Conservation (phyloP, 2,329 filamentous ascomycete genomes). For the Botrytis aclada region DNA sequence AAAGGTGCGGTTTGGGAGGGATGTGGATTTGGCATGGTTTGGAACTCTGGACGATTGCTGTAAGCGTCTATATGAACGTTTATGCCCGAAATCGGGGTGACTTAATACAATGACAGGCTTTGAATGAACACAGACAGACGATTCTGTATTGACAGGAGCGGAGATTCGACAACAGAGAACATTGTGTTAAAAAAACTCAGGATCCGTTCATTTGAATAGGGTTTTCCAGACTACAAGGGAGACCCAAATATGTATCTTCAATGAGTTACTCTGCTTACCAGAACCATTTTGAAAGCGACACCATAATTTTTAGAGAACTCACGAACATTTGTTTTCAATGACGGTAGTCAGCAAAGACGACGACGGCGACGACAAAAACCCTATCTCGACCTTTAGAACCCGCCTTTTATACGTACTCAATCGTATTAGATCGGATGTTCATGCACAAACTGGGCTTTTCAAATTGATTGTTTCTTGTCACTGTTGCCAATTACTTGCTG, state of each 20-base stretch:
- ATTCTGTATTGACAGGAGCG: too few relatives aligned
- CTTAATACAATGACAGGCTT: too few relatives aligned
- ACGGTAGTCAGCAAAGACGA: background rate
- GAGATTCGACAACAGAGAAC: background rate
- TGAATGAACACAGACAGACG: too few relatives aligned
- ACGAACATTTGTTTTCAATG: background rate
- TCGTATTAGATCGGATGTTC: background rate
- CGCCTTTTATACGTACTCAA: background rate
- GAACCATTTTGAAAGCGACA: background rate
- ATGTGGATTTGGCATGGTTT: background rate
- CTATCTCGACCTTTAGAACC: accelerated
- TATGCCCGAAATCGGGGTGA: too few relatives aligned
- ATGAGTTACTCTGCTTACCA: background rate
- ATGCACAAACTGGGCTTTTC: background rate
- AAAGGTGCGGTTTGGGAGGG: accelerated
- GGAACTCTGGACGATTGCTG: background rate
- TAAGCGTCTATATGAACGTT: accelerated
- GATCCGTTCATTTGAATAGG: background rate
- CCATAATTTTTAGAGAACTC: background rate
- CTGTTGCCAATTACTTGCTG: accelerated
- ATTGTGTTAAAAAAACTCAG: background rate
- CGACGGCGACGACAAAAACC: background rate
- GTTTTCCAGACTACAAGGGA: too few relatives aligned
- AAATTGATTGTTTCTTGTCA: background rate
- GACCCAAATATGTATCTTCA: background rate